These are phyloP conservation scores for Eragrostis tef DNA, from an alignment of 202 grass and related monocot genomes.

Conservation along the genomic window DNA sequence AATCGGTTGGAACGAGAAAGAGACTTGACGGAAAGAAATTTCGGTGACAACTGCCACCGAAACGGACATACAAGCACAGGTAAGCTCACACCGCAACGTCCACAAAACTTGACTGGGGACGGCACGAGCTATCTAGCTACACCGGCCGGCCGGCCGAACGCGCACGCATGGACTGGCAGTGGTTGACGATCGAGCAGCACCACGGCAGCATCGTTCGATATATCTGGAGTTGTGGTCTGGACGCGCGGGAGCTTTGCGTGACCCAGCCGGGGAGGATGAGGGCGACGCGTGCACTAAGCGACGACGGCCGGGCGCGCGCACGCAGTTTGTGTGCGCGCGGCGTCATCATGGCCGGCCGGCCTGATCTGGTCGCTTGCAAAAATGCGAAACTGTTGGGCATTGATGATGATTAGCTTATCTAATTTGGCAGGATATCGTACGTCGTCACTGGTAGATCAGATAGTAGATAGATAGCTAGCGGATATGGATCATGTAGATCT, in stretches of 20 bases:
- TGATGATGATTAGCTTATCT: background rate
- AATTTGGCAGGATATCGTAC: background rate
- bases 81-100: background rate
- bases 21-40: background rate
- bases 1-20: conserved; percentile 1
- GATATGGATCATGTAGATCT: background rate
- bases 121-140: too few species aligned
- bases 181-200: background rate
- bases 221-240: background rate
- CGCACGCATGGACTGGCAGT: background rate
- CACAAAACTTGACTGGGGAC: background rate
- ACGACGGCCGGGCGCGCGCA: background rate
- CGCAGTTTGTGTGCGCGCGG: background rate
- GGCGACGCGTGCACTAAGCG: background rate
- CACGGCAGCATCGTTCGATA: background rate
- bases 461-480: background rate
- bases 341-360: background rate
- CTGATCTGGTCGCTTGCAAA: background rate
- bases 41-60: background rate
- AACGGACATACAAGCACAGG: background rate
- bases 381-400: background rate
- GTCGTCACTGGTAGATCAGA: background rate
- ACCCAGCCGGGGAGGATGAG: background rate
- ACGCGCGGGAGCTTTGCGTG: background rate
- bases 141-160: background rate